Conservation (phyloP, 257 asterid genomes). For the Verbena officinalis region DNA sequence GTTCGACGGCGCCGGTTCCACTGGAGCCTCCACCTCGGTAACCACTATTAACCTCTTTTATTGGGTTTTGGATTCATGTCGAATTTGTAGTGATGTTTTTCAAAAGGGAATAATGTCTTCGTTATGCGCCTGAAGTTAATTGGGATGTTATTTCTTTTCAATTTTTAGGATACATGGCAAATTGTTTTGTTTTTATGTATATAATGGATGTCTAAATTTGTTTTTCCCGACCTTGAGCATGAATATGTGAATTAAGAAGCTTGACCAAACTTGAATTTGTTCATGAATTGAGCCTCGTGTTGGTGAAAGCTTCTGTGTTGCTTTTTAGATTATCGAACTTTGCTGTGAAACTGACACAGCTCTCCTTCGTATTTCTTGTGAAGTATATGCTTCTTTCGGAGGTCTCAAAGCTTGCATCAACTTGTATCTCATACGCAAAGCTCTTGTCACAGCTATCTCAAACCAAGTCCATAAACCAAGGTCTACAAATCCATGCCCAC, state of each 20-base stretch:
- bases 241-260: conserved; percentile 17
- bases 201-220: neutral
- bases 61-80: too few species aligned
- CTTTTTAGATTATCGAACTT: neutral
- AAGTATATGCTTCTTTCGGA: conserved; percentile 39
- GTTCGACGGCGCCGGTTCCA: too few species aligned
- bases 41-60: too few species aligned
- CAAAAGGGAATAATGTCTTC: too few species aligned
- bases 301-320: conserved; percentile 4
- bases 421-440: conserved; percentile 51
- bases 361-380: conserved; percentile 15
- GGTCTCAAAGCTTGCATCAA: conserved; percentile 26
- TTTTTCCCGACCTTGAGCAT: neutral
- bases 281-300: neutral
- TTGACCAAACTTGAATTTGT: neutral
- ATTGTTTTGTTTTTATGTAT: neutral
- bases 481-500: conserved; percentile 66
- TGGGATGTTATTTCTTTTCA: neutral
- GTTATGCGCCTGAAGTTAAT: neutral
- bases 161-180: neutral
- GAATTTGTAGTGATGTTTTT: too few species aligned
- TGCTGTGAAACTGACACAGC: neutral
- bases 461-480: conserved; percentile 50
- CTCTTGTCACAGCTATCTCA: conserved; percentile 51
- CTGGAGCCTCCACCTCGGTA: too few species aligned